Percentiles rank a stretch among this genome's conserved stretches.
Conservation (phyloP, 164 flowering plant genomes). For the Chimonanthus praecox region DNA sequence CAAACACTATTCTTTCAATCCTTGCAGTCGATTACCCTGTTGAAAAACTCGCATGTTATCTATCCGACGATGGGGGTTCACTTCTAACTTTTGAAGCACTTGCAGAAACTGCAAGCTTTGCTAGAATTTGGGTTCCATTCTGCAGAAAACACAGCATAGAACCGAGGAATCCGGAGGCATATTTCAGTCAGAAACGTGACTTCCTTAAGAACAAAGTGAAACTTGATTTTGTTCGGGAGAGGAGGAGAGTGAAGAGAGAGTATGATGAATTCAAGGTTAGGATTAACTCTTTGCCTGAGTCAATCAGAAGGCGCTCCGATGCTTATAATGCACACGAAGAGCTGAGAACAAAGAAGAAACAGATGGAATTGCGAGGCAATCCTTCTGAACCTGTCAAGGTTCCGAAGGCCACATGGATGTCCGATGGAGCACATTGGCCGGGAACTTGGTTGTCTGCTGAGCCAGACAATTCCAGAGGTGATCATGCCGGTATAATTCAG, state of each 20-base stretch:
- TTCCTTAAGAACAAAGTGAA: conserved; percentile 72
- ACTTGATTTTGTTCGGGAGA: conserved; percentile 82
- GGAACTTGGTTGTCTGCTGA: conserved; percentile 80
- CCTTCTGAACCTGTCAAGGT: conserved; percentile 44
- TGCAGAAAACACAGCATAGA: conserved; percentile 78
- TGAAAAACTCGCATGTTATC: conserved; percentile 77
- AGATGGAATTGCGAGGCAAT: conserved; percentile 50
- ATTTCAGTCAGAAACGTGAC: conserved; percentile 76
- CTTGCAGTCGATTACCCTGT: conserved; percentile 88
- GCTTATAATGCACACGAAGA: conserved; percentile 84
- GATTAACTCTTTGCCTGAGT: conserved; percentile 77
- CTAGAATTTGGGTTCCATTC: conserved; percentile 83
- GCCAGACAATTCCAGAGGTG: conserved; percentile 71
- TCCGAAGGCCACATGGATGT: conserved; percentile 93
- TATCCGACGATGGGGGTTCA: conserved; percentile 88
- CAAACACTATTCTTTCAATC: conserved; percentile 87
- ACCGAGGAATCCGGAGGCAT: conserved; percentile 79
- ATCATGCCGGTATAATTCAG: conserved; percentile 92
- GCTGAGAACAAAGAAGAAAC: conserved; percentile 56
- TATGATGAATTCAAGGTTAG: conserved; percentile 95
- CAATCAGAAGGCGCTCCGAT: conserved; percentile 83
- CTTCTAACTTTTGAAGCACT: conserved; percentile 87
- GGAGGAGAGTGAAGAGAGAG: conserved; percentile 79
- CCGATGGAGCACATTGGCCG: conserved; percentile 91
- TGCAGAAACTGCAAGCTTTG: conserved; percentile 88